Percentiles rank a stretch among this genome's conserved stretches.
Evolutionary conservation across 139 green algal species (phyloP).

Genomic region (Chlamydomonas sp.): DNA sequence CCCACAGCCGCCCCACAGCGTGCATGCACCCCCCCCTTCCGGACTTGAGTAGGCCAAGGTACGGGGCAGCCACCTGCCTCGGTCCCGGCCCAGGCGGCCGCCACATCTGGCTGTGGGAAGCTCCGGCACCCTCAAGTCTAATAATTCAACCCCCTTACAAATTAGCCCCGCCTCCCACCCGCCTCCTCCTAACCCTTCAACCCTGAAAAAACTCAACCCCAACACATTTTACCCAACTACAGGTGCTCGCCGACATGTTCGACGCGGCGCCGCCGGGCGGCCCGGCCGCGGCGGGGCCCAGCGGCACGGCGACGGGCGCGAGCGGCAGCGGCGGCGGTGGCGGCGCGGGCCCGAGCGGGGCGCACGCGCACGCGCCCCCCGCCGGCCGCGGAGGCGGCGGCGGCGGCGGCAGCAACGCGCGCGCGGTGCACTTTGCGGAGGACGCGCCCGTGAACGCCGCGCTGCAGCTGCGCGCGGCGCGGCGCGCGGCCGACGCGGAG

Average conservation of each 20-base stretch:
- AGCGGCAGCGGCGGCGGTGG: background rate
- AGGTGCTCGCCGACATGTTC: background rate
- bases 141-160: too few relatives aligned
- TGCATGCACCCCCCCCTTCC: too few relatives aligned
- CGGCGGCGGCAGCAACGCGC: background rate
- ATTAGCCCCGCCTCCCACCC: too few relatives aligned
- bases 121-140: too few relatives aligned
- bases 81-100: too few relatives aligned
- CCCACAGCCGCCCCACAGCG: too few relatives aligned
- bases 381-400: background rate
- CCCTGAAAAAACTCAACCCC: too few relatives aligned
- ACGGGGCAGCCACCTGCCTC: too few relatives aligned
- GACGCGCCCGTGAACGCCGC: slow-evolving; percentile 2
- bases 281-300: background rate
- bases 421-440: background rate
- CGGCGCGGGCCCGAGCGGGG: background rate
- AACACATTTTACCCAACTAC: too few relatives aligned
- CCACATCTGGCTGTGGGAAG: too few relatives aligned
- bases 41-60: too few relatives aligned
- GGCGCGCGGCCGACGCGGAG: slow-evolving; percentile 3
- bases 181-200: too few relatives aligned
- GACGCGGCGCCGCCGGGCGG: background rate
- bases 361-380: background rate
- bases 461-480: slow-evolving; percentile 4
- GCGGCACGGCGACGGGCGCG: background rate